Conservation (phyloP, 352 stramenopile species). For the Globisporangium lucens region DNA sequence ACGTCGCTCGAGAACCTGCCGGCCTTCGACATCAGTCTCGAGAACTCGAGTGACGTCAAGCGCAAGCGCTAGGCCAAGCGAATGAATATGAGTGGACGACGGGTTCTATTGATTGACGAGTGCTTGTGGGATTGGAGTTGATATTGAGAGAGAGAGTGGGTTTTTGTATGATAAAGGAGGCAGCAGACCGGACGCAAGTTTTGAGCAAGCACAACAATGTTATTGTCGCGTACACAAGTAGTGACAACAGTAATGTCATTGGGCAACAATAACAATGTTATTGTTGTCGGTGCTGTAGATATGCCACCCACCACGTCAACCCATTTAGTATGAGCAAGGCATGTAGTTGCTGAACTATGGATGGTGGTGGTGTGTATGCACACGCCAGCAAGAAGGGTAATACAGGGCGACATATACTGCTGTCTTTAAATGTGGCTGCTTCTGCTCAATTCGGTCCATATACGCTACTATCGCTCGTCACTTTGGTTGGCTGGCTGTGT, state of each 20-base stretch:
- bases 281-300: neutral
- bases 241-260: too few relatives aligned
- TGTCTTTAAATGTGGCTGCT: slow-evolving; percentile 1
- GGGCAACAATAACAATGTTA: neutral
- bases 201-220: neutral
- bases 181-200: neutral
- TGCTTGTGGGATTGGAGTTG: neutral
- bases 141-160: neutral
- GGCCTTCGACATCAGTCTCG: slow-evolving; percentile 81
- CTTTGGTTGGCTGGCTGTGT: neutral
- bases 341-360: neutral
- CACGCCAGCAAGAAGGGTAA: neutral
- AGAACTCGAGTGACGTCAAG: slow-evolving; percentile 81
- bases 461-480: slow-evolving; percentile 1
- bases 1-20: slow-evolving; percentile 86
- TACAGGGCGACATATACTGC: slow-evolving; percentile 11
- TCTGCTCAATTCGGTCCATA: slow-evolving; percentile 1
- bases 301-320: neutral
- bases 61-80: slow-evolving; percentile 62
- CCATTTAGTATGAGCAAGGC: neutral
- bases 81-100: too few relatives aligned
- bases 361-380: neutral
- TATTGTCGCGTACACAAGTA: neutral
- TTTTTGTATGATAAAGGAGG: neutral
- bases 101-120: neutral